phyloP scores from a whole-genome alignment of 2,329 filamentous ascomycete species.

The Ophiocordyceps sinensis region DNA sequence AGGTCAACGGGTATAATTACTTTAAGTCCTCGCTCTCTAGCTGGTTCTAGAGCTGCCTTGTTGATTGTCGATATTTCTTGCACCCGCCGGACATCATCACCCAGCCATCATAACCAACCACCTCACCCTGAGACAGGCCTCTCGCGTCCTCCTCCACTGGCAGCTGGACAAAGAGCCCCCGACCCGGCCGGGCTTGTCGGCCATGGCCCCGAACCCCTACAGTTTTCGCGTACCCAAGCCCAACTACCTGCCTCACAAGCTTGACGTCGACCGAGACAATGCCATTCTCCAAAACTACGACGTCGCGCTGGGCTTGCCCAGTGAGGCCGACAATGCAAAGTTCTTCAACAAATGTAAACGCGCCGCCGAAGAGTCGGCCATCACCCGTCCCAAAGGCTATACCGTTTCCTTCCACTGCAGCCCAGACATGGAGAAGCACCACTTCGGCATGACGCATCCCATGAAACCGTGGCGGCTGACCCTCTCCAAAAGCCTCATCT shows the following conservation, averaged over 20 bases:
- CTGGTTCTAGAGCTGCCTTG: too few relatives aligned
- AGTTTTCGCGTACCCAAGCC: conserved; percentile 40
- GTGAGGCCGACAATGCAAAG: conserved; percentile 39
- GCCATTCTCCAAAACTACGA: conserved; percentile 37
- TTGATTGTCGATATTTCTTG: too few relatives aligned
- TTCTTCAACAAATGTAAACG: conserved; percentile 44
- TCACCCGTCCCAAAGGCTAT: conserved; percentile 70
- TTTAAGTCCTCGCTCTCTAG: too few relatives aligned
- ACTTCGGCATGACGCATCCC: conserved; percentile 91
- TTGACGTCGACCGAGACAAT: conserved; percentile 35
- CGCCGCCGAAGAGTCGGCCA: conserved; percentile 46
- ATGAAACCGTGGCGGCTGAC: conserved; percentile 99
- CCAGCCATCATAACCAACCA: too few relatives aligned
- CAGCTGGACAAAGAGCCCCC: background rate
- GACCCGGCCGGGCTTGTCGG: background rate
- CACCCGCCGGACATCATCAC: too few relatives aligned
- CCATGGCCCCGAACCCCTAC: conserved; percentile 31
- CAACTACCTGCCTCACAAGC: conserved; percentile 44
- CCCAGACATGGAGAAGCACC: conserved; percentile 85
- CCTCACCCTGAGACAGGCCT: background rate
- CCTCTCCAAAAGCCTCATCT: conserved; percentile 85
- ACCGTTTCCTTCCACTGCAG: conserved; percentile 94
- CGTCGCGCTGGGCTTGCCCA: conserved; percentile 32
- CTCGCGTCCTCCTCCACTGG: background rate
- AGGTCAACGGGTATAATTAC: too few relatives aligned